These are phyloP conservation scores for Vitis hybrid DNA, from an alignment of 177 flowering plant genomes.

Conservation along the genomic window DNA sequence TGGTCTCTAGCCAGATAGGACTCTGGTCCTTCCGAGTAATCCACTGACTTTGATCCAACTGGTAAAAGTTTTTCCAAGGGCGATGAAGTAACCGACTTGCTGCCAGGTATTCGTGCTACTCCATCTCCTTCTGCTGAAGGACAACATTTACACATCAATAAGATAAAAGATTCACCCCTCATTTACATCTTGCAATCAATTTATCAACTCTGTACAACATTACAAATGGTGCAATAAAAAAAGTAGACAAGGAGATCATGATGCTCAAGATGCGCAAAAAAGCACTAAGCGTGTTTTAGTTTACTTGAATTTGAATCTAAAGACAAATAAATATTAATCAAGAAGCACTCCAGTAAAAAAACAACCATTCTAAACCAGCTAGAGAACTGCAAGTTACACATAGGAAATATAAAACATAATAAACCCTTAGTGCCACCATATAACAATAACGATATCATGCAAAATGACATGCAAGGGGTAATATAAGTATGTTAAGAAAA, in stretches of 20 bases:
- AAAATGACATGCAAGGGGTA: not conserved
- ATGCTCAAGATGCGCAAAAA: not conserved
- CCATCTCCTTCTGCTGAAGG: constrained; percentile 12
- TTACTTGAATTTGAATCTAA: not conserved
- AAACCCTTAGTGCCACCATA: not conserved
- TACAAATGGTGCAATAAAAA: not conserved
- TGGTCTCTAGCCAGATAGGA: constrained; percentile 16
- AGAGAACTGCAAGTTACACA: not conserved
- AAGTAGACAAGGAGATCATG: not conserved
- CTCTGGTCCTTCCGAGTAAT: constrained; percentile 15
- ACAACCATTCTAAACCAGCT: not conserved
- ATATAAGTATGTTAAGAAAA: no score
- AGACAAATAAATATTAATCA: not conserved
- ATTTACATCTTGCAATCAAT: not conserved
- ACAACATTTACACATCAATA: not conserved
- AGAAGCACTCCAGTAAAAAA: not conserved
- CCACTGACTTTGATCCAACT: constrained; percentile 10
- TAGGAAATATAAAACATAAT: not conserved
- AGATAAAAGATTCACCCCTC: not conserved
- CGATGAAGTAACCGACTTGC: constrained; percentile 24
- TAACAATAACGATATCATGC: not conserved
- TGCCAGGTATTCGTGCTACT: constrained; percentile 12
- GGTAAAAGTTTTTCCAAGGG: constrained; percentile 22
- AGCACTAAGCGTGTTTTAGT: not conserved
- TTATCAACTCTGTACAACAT: not conserved